Conservation (phyloP, 2,329 filamentous ascomycete genomes). For the Cercospora citrullina region DNA sequence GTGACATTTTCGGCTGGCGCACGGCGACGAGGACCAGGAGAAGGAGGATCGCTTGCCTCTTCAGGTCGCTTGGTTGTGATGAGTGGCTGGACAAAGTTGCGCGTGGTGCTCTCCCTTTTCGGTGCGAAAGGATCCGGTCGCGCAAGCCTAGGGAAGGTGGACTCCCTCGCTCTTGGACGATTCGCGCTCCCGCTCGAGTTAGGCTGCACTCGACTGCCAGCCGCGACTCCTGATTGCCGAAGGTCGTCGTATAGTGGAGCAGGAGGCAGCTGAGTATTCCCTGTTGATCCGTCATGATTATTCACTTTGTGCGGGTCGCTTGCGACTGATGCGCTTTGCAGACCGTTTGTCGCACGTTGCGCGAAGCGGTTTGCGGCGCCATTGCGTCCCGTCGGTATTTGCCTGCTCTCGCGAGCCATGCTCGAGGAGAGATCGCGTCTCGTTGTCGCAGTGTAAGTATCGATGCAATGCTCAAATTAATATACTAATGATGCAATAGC, state of each 20-base stretch:
- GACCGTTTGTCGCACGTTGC: background rate
- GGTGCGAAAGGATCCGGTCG: conserved; percentile 17
- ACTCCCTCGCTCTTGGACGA: background rate
- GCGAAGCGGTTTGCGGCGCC: background rate
- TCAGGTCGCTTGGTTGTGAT: background rate
- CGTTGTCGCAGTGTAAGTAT: background rate
- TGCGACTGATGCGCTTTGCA: background rate
- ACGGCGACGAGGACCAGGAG: background rate
- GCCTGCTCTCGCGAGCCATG: background rate
- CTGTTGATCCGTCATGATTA: background rate
- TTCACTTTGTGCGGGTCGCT: background rate
- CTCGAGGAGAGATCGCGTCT: background rate
- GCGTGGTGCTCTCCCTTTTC: conserved; percentile 11
- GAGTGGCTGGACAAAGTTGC: background rate
- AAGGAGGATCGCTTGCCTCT: background rate
- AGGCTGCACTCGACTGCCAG: background rate
- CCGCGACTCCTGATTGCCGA: background rate
- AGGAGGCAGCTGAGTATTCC: background rate
- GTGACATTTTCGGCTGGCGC: background rate
- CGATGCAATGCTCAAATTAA: background rate
- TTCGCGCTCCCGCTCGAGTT: background rate
- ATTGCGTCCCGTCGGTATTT: background rate
- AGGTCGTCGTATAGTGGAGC: background rate
- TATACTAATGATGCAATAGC: background rate
- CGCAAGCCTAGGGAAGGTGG: conserved; percentile 8